Percentiles rank a stretch among this genome's conserved stretches.
phyloP scores from a whole-genome alignment of 345 rosid species.

The Dimocarpus longan region DNA sequence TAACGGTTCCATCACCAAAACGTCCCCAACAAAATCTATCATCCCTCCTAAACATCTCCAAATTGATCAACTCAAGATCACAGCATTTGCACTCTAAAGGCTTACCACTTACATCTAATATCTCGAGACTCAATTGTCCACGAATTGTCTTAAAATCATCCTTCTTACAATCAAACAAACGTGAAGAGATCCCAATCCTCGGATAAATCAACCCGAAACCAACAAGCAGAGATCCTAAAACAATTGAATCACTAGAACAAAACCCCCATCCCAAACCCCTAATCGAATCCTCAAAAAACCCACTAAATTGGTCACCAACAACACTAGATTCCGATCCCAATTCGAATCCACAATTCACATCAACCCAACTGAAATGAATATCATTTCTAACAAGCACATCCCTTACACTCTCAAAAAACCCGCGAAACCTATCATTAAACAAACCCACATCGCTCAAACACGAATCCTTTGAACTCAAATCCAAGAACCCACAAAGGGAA shows the following conservation, averaged over 20 bases:
- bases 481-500: constrained; percentile 51
- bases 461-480: constrained; percentile 36
- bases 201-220: constrained; percentile 92
- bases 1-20: constrained; percentile 38
- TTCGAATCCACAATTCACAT: constrained; percentile 46
- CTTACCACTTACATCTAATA: constrained; percentile 62
- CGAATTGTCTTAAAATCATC: constrained; percentile 24
- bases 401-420: constrained; percentile 55
- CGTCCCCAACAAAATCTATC: constrained; percentile 30
- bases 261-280: constrained; percentile 84
- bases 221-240: constrained; percentile 62
- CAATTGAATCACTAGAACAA: constrained; percentile 67
- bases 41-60: constrained; percentile 25
- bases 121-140: constrained; percentile 66
- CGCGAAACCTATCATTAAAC: constrained; percentile 41
- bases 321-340: constrained; percentile 26
- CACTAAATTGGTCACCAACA: constrained; percentile 22
- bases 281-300: constrained; percentile 51
- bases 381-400: constrained; percentile 60
- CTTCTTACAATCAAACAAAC: constrained; percentile 17
- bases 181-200: constrained; percentile 45
- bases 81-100: constrained; percentile 81
- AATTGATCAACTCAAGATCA: constrained; percentile 56
- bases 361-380: constrained; percentile 84
- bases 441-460: constrained; percentile 37